Evolutionary conservation across 202 grass and related monocot species (phyloP), one percentile per base, ranked within the genome.

Genomic region (Schoenoplectus tabernaemontani): DNA sequence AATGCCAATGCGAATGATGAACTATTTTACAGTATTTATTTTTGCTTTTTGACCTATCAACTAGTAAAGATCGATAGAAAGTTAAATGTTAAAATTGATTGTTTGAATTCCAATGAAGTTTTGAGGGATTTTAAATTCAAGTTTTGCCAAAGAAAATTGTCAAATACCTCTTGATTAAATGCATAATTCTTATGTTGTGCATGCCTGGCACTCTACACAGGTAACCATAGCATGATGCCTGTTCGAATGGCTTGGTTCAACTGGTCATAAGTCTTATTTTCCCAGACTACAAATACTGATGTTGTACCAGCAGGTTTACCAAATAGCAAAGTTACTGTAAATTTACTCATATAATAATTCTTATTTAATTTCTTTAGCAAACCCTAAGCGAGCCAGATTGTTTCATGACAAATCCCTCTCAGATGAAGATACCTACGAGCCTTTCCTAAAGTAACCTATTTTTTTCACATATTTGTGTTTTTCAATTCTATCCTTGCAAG

Each of bases 361-460:
- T 51, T 59, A 41, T n/a, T 37, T 73, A 23, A 44, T 80, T 20
- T 85, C 91, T 90, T 85, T 89, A 99, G 96, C 72, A 78, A 95
- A 99, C 81, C 86, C 88, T 83, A 99, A 91, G 63, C 79, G 82
- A 13, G 83, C 86, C 64, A 83, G 88, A 82, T 81, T 99, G 34
- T 99, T 99, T 85, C 93, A 92, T 83, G 91, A 98, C 37, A 84
- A 86, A 71, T 89, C 91, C 72, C 33, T 97, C 28, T 67, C 85
- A 63, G 90, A 83, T 85, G 96, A 95, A 89, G 91, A 99, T 82
- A 95, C 86, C 64, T 92, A 99, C 2, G 91, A 99, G 4, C 88
- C 92, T 85, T 99, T 99, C 81, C 82, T 99, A 91, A 95, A 88
- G 88, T 92, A 87, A 86, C 82, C 78, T 57, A 79, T 84, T 59